Conservation (phyloP, 306 rosid species). For the Potentilla sterilis region DNA sequence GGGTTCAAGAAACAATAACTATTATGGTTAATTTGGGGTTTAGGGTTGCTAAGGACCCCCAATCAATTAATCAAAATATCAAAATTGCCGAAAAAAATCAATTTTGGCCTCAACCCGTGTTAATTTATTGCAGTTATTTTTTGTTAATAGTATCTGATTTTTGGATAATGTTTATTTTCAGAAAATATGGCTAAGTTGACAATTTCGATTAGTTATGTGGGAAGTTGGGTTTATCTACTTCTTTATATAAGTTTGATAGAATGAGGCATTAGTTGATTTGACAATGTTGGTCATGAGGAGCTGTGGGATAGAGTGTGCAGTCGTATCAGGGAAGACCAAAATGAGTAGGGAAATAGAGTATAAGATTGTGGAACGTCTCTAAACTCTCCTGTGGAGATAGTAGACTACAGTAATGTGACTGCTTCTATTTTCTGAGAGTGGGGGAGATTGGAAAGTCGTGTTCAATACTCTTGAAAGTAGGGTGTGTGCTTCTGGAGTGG, state of each 20-base stretch:
- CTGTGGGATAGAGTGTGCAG: background rate
- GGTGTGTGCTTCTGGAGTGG: background rate
- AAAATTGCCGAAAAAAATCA: too few species aligned
- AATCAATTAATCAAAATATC: background rate
- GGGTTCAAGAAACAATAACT: background rate
- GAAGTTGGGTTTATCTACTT: background rate
- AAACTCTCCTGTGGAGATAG: background rate
- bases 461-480: background rate
- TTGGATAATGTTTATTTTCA: background rate
- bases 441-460: background rate
- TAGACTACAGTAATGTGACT: background rate
- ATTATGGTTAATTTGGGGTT: background rate
- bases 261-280: background rate
- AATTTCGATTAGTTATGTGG: background rate
- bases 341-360: conserved; percentile 3
- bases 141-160: background rate
- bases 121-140: too few species aligned
- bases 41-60: background rate
- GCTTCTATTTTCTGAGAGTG: background rate
- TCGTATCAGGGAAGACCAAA: background rate
- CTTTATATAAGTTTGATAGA: background rate
- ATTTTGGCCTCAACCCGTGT: background rate
- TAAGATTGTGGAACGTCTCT: background rate
- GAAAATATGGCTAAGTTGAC: conserved; percentile 3
- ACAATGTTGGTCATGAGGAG: background rate